Evolutionary conservation across 2,329 filamentous ascomycete species (phyloP), one percentile per base, ranked within the genome.

Genomic region (Mycosphaerella arachidis): DNA sequence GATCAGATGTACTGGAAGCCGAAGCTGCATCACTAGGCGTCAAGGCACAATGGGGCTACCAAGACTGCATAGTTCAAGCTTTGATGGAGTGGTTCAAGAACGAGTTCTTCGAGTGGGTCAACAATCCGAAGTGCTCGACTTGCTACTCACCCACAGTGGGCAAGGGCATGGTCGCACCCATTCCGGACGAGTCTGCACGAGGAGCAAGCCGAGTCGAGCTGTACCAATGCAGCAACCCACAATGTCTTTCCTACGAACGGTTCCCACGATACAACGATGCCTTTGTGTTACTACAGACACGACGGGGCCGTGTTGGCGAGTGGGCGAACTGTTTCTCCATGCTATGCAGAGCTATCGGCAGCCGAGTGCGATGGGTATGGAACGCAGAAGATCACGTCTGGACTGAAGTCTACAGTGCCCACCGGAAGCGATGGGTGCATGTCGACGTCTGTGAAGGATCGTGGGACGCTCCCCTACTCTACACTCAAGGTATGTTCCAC

Each of bases 281-380:
- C 29, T 97, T 95, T 87, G 88, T 92, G 54, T 78, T 97, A 62
- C 79, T 99, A 48, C 89, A 97, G 74, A 95, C 91, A 30, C 83
- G 90, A 67, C 84, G 89, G 67, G 94, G 94, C 37, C 87, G 94
- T 67, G 89, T 89, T 62, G 94, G 94, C 63, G 94, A 99, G 78
- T 97, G 94, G 92, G 92, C 91, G 66, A 97, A 97, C 77, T 97
- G 92, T 81, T 99, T 99, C 78, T 93, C 89, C 78, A 97, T 97
- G 94, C 83, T 99, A 55, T 97, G 93, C 80, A 86, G 93, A 61
- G 94, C 94, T 4, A 86, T 97, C 13, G 93, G 93, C 53, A 90
- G 89, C 61, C 85, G 93, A 62, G 92, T 97, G 27, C 86, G 94
- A 70, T 99, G 94, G 94, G 89, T 99, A 10, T 99, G 94, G 94